These are phyloP conservation scores for Penicillium decumbens DNA, from an alignment of 2,329 filamentous ascomycete species.

Conservation along the genomic window DNA sequence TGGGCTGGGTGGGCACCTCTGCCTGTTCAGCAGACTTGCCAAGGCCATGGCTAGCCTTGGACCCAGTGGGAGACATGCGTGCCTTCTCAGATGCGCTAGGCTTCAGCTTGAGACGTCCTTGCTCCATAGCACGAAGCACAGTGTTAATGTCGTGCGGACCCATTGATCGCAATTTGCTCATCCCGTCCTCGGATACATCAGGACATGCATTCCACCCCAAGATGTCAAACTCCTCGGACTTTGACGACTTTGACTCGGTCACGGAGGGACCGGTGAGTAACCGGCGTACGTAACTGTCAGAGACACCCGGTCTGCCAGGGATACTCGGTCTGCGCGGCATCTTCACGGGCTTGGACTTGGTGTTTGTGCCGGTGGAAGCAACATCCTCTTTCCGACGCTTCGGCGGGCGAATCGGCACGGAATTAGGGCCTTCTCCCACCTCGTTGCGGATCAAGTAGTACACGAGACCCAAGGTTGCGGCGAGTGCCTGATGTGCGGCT, in stretches of 20 bases:
- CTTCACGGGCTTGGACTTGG: slow-evolving; percentile 35
- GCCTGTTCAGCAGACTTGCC: slow-evolving; percentile 17
- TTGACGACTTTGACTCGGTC: slow-evolving; percentile 21
- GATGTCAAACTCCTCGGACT: slow-evolving; percentile 14
- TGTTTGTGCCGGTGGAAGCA: slow-evolving; percentile 28
- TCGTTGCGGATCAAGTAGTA: slow-evolving; percentile 43
- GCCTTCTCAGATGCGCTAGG: slow-evolving; percentile 31
- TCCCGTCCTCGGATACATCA: slow-evolving; percentile 37
- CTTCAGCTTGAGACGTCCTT: slow-evolving; percentile 34
- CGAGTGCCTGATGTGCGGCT: slow-evolving; percentile 39
- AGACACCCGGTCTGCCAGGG: slow-evolving; percentile 31
- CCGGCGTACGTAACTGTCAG: slow-evolving; percentile 29
- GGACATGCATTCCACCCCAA: slow-evolving; percentile 29
- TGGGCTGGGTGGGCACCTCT: slow-evolving; percentile 21
- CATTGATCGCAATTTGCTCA: slow-evolving; percentile 37
- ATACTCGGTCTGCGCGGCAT: slow-evolving; percentile 31
- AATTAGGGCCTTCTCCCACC: slow-evolving; percentile 32
- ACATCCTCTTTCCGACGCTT: slow-evolving; percentile 38
- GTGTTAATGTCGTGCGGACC: slow-evolving; percentile 34
- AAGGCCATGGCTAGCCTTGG: slow-evolving; percentile 22
- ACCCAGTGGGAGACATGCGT: slow-evolving; percentile 33
- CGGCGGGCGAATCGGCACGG: slow-evolving; percentile 27
- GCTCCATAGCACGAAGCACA: slow-evolving; percentile 35
- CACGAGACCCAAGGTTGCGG: slow-evolving; percentile 38
- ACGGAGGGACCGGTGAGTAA: slow-evolving; percentile 33